Evolutionary conservation across 2,329 filamentous ascomycete species (phyloP).

Genomic region (Paecilomyces sp.): DNA sequence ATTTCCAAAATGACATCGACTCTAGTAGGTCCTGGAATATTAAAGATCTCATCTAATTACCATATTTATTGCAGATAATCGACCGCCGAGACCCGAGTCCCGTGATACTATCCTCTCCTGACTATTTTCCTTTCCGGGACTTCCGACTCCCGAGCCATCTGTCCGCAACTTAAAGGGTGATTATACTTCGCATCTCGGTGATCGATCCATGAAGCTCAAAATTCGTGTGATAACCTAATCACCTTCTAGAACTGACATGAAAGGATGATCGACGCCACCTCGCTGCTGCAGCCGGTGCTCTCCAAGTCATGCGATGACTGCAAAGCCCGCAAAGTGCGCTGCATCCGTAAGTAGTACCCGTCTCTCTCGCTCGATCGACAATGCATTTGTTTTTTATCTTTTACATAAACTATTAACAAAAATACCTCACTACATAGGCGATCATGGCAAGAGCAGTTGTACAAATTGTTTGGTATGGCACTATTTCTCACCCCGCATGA

Average conservation of each 20-base stretch:
- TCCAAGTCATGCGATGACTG: conserved; percentile 30
- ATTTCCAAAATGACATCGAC: too few species aligned
- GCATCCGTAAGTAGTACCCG: conserved; percentile 22
- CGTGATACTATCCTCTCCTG: neutral
- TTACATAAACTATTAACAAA: neutral
- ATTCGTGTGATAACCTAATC: neutral
- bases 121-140: neutral
- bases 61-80: neutral
- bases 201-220: neutral
- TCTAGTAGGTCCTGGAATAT: neutral
- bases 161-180: neutral
- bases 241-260: neutral
- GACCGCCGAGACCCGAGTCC: neutral
- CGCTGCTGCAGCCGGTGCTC: conserved; percentile 8
- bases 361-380: neutral
- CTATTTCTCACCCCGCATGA: neutral
- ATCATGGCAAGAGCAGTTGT: conserved; percentile 8
- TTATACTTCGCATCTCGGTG: neutral
- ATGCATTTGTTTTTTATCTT: neutral
- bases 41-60: neutral
- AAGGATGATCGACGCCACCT: neutral
- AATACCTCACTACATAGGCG: neutral
- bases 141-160: neutral
- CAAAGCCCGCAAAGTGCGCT: conserved; percentile 37
- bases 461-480: conserved; percentile 19